Percentiles rank a stretch among this genome's conserved stretches.
Evolutionary conservation across 371 early-diverging fungal species (phyloP).

Genomic region (Mortierella sp.): DNA sequence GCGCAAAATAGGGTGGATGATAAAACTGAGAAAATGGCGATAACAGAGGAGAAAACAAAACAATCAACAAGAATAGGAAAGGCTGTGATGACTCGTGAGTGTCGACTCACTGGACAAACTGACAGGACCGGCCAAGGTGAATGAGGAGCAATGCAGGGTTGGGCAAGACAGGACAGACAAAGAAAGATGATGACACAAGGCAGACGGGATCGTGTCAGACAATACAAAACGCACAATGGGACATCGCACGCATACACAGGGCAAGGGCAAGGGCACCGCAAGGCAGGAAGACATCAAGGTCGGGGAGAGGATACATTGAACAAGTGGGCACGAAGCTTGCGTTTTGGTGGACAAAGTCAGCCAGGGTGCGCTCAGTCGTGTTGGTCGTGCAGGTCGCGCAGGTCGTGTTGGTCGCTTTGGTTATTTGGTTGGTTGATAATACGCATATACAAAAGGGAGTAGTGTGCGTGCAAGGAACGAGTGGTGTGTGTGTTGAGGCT

Average conservation of each 20-base stretch:
- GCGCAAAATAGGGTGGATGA: neutral
- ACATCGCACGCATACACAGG: neutral
- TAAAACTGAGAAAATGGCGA: neutral
- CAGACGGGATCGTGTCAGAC: neutral
- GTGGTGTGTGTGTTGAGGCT: constrained; percentile 1
- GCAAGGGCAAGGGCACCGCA: neutral
- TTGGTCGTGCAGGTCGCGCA: neutral
- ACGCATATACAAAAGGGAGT: neutral
- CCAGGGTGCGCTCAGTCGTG: neutral
- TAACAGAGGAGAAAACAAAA: neutral
- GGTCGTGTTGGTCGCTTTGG: neutral
- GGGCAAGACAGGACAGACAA: neutral
- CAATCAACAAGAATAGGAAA: neutral
- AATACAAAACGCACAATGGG: neutral
- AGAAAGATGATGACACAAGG: neutral
- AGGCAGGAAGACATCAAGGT: neutral
- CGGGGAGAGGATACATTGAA: neutral
- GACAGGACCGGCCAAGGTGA: neutral
- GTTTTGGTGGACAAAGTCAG: constrained; percentile 4
- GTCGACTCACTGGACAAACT: neutral
- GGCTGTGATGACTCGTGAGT: neutral
- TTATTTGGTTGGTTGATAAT: neutral
- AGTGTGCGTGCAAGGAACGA: neutral
- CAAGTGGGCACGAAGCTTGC: neutral
- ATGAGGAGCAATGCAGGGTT: neutral